Base-by-base conservation (phyloP, 2,329 filamentous ascomycete species). In the Fusarium sp. region DNA sequence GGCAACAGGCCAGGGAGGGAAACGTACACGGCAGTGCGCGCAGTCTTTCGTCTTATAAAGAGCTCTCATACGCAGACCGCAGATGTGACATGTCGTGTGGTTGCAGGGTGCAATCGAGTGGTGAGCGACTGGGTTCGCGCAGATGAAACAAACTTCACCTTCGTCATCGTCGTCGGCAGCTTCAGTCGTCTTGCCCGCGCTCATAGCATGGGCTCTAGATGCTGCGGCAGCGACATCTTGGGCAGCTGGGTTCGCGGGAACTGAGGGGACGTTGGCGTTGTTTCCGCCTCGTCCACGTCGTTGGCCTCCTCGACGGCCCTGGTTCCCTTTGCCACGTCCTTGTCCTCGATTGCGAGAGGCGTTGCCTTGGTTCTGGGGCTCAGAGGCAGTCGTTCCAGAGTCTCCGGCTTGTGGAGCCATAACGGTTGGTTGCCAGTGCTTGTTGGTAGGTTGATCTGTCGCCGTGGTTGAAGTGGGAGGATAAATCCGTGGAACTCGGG, bases 21-120 rank as follows among this genome's bases (percentile, higher is more conserved):
- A 36, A 49, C 92, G 76, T 87, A 95, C 94, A 79, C 96, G 89
- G 81, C 96, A 99, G 82, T 98, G 95, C n/a, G 95, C 93, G 83
- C 96, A 99, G 73, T 95, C 93, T 82, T 97, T 97, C 69, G 92
- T 97, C 86, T 98, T 98, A 84, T 98, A 99, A 51, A 99, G 85
- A 1, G 96, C 96, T 77, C 96, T 90, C 90, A 98, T 90, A 68
- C 96, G 90, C 76, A 99, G 85, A 11, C 95, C 92, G 82, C 96
- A 99, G 74, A 98, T 98, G 84, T 99, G 96, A 81, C 96, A 99
- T 57, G 96, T 98, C 66, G 94, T 90, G 84, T 99, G 96, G 82
- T 98, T 98, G 84, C 96, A 99, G 22, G 96, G 96, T 35, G 95
- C 92, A 73, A 99, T 91, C 11, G 95, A 93, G 77, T 94, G 92